Percentiles rank a stretch among this genome's conserved stretches.
Conservation (phyloP, 2,329 filamentous ascomycete genomes). For the Penicillium sp. region DNA sequence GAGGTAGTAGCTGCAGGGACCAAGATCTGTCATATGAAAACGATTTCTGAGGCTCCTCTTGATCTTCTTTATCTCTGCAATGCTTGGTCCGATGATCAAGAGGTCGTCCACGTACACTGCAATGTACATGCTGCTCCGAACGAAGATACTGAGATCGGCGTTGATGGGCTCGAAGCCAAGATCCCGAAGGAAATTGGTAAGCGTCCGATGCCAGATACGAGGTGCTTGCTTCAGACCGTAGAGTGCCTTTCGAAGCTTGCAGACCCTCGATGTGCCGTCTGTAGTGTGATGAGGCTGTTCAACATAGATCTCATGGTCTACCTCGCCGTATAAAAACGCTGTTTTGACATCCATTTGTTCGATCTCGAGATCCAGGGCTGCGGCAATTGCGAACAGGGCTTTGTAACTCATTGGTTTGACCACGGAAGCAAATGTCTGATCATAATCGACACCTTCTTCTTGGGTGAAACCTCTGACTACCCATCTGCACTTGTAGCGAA, state of each 20-base stretch:
- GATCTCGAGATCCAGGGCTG: constrained; percentile 21
- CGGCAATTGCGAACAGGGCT: constrained; percentile 25
- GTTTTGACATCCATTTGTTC: constrained; percentile 36
- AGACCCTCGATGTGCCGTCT: constrained; percentile 3
- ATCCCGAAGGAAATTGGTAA: constrained; percentile 2
- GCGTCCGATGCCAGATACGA: constrained; percentile 4
- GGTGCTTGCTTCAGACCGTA: background rate
- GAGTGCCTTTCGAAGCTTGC: background rate
- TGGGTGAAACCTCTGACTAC: constrained; percentile 29
- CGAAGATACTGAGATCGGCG: background rate
- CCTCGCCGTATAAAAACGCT: constrained; percentile 19
- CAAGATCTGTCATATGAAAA: constrained; percentile 3
- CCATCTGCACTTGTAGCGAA: constrained; percentile 26
- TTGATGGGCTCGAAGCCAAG: background rate
- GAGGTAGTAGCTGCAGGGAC: background rate
- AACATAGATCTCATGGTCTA: constrained; percentile 12
- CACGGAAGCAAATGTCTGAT: constrained; percentile 29
- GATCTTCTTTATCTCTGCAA: background rate
- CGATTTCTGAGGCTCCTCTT: background rate
- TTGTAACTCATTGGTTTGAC: constrained; percentile 20
- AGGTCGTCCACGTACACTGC: constrained; percentile 7
- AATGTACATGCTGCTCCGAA: constrained; percentile 6
- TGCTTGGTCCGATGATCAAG: background rate
- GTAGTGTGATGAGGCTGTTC: background rate
- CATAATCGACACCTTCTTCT: constrained; percentile 27